These are phyloP conservation scores for Beta corolliflora DNA, from an alignment of 179 eudicot species.

Conservation along the genomic window DNA sequence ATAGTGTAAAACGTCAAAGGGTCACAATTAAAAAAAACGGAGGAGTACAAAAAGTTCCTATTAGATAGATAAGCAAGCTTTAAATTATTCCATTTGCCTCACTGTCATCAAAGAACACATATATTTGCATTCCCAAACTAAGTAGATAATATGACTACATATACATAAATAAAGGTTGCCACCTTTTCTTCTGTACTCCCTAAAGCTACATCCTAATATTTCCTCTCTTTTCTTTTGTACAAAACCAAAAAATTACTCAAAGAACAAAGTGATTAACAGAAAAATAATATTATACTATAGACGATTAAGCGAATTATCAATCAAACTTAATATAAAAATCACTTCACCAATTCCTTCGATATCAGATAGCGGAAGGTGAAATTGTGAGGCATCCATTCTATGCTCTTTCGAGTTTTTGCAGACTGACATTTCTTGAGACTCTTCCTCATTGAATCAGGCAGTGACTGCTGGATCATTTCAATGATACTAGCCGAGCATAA, in stretches of 20 bases:
- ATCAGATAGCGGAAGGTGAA: constrained; percentile 82
- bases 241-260: constrained; percentile 20
- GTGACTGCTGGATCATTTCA: constrained; percentile 75
- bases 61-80: background rate
- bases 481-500: constrained; percentile 54
- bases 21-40: no score
- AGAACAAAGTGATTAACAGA: constrained; percentile 10
- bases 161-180: constrained; percentile 27
- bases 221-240: constrained; percentile 17
- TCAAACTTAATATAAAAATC: background rate
- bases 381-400: constrained; percentile 84
- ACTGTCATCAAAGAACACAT: background rate
- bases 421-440: constrained; percentile 63
- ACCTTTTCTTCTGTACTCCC: constrained; percentile 29
- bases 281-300: constrained; percentile 1
- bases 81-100: constrained; percentile 18
- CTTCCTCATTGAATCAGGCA: constrained; percentile 73
- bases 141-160: constrained; percentile 21
- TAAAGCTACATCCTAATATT: constrained; percentile 20
- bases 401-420: constrained; percentile 59
- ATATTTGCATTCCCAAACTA: constrained; percentile 17
- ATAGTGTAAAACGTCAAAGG: no score
- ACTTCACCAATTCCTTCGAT: constrained; percentile 62
- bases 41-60: no score
- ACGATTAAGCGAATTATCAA: constrained; percentile 1